Evolutionary conservation across 768 basidiomycete genomes (phyloP), one percentile per base, ranked within the genome.

Genomic region (Auriscalpium vulgare): DNA sequence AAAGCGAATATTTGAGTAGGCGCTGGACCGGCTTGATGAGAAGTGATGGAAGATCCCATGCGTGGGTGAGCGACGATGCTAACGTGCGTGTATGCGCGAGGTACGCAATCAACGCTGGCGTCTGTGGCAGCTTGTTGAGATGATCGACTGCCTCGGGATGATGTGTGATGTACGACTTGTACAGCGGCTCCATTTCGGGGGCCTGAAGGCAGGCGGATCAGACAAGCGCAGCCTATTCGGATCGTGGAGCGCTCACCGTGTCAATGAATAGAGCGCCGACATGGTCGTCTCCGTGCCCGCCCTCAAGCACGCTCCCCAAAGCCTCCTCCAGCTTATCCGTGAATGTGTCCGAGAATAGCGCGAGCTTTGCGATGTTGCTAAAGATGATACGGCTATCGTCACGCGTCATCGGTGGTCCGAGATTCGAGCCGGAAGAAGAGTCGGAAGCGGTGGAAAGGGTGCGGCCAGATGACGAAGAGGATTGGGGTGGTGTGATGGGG

Each of bases 11-110:
- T 68, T 97, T 98, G 60, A 97, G 83, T 54, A 97, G 79, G 14
- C 95, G 84, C 66, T 98, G 97, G 4, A 99, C 92, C 37, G 97
- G 97, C 71, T 98, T 97, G 71, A 99, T 97, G 58, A 99, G 85
- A 40, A 97, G 80, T 0, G 92, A 93, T 6, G 91, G 78, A 29
- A 99, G 82, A 67, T 99, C 95, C 87, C 92, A 94, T 3, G 92
- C 89, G 64, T 91, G 86, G 0, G 91, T 88, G 11, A 88, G 77
- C 21, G 81, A 78, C 2, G 84, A 79, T 1, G 88, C 85, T 38
- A 87, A 75, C 10, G 74, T 76, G 56, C 81, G 79, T 16, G 87
- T 88, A 37, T 83, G 81, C 10, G 78, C 68, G 47, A 90, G 76
- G 69, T 93, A 94, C 3, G 77, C 72, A 13, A 75, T 72, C 8